Evolutionary conservation across 139 green algal genomes (phyloP).

Genomic region (Chlorella ohadii): DNA sequence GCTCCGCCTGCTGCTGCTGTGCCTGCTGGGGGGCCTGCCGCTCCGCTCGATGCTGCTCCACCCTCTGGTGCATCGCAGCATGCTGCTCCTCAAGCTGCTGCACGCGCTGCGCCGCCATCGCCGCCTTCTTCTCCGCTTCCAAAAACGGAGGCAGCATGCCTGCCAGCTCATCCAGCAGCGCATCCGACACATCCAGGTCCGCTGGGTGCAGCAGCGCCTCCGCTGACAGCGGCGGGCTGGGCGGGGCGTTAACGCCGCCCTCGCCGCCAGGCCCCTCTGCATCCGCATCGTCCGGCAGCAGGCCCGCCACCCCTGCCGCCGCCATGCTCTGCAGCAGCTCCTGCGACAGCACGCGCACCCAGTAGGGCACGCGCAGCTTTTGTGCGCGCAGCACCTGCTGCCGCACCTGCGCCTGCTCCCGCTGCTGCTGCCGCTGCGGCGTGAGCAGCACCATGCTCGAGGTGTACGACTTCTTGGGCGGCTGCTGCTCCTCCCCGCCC

Average conservation of each 20-base stretch:
- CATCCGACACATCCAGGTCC: background rate
- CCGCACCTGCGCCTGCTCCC: conserved; percentile 15
- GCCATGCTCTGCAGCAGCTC: background rate
- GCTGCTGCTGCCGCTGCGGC: conserved; percentile 7
- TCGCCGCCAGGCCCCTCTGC: background rate
- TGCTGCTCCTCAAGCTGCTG: background rate
- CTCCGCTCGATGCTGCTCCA: background rate
- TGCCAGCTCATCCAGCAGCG: background rate
- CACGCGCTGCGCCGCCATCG: background rate
- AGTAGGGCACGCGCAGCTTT: conserved; percentile 24
- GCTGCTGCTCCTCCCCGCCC: too few species aligned
- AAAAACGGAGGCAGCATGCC: background rate
- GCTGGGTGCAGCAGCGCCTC: too few species aligned
- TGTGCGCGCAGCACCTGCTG: background rate
- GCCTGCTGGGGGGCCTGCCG: background rate
- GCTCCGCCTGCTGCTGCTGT: background rate
- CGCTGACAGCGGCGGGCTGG: background rate
- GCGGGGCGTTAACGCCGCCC: background rate
- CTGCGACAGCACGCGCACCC: background rate
- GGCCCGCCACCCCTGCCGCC: background rate
- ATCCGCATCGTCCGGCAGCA: background rate
- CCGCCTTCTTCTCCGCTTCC: background rate
- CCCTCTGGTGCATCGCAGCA: background rate
- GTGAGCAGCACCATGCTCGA: too few species aligned
- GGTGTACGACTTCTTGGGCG: too few species aligned